Percentiles rank a stretch among this genome's conserved stretches.
These are phyloP conservation scores for Hawksworthiomyces lignivorus DNA, from an alignment of 2,329 filamentous ascomycete genomes.

Conservation along the genomic window DNA sequence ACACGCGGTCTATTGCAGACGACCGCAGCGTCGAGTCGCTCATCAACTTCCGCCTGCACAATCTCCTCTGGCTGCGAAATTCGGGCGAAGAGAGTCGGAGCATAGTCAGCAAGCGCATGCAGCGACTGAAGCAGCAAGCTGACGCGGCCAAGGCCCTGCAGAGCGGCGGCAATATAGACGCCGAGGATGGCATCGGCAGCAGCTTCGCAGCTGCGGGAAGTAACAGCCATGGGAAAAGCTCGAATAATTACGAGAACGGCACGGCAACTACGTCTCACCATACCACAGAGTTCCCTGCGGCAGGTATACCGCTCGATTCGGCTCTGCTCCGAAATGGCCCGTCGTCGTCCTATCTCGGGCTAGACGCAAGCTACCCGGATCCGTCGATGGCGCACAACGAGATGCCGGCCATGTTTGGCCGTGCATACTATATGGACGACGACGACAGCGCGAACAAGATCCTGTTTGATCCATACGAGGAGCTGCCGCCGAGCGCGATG, in stretches of 20 bases:
- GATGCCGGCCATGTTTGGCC: slow-evolving; percentile 37
- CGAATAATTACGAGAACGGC: slow-evolving; percentile 24
- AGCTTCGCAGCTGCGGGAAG: too few species aligned
- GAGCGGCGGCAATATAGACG: slow-evolving; percentile 10
- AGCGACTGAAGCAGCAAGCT: slow-evolving; percentile 46
- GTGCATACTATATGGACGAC: slow-evolving; percentile 56
- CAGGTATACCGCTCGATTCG: background rate
- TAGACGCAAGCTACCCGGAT: slow-evolving; percentile 20
- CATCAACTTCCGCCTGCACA: slow-evolving; percentile 85
- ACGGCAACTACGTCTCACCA: background rate
- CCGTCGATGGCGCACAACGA: slow-evolving; percentile 15
- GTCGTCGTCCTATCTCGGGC: too few species aligned
- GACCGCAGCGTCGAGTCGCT: slow-evolving; percentile 82
- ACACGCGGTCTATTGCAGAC: slow-evolving; percentile 85
- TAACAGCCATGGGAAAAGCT: too few species aligned
- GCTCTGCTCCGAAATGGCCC: background rate
- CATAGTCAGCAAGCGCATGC: slow-evolving; percentile 50
- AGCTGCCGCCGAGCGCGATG: slow-evolving; percentile 38
- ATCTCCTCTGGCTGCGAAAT: slow-evolving; percentile 70
- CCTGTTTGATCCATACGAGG: slow-evolving; percentile 51
- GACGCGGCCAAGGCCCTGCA: slow-evolving; percentile 50
- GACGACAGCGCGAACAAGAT: slow-evolving; percentile 51
- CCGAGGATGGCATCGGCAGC: too few species aligned
- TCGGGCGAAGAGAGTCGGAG: slow-evolving; percentile 50
- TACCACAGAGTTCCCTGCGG: too few species aligned